Percentiles rank a stretch among this genome's conserved stretches.
Evolutionary conservation across 192 early-diverging fungal species (phyloP).

Genomic region (Diversispora eburnea): DNA sequence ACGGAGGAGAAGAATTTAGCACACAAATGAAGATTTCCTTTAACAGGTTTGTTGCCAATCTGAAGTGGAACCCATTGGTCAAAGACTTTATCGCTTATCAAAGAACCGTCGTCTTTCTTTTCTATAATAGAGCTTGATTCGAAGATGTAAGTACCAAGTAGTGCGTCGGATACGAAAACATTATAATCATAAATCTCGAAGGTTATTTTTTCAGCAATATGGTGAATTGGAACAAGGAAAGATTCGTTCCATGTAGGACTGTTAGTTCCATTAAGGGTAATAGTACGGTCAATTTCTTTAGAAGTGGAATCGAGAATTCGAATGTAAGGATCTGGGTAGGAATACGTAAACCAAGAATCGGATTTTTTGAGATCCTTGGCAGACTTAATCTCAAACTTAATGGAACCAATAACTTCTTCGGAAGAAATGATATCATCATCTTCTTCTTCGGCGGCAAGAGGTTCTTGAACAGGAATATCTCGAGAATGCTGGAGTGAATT

Average conservation of each 20-base stretch:
- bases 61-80: background rate
- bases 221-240: constrained; percentile 15
- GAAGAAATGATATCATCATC: too few relatives aligned
- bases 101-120: background rate
- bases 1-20: constrained; percentile 4
- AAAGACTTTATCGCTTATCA: background rate
- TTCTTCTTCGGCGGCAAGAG: too few relatives aligned
- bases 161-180: constrained; percentile 5
- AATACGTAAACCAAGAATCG: background rate
- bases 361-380: constrained; percentile 3
- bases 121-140: background rate
- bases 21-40: background rate
- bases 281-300: constrained; percentile 17
- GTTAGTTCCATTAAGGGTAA: background rate
- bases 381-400: background rate
- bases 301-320: background rate
- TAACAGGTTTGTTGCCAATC: background rate
- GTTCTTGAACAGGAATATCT: too few relatives aligned
- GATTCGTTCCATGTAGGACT: constrained; percentile 14
- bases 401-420: constrained; percentile 6
- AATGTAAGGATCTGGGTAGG: constrained; percentile 23
- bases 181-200: constrained; percentile 18
- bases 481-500: background rate
- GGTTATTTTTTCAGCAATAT: constrained; percentile 2
- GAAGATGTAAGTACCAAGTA: constrained; percentile 4